phyloP scores from a whole-genome alignment of 192 early-diverging fungal species.

The Funneliformis mosseae region DNA sequence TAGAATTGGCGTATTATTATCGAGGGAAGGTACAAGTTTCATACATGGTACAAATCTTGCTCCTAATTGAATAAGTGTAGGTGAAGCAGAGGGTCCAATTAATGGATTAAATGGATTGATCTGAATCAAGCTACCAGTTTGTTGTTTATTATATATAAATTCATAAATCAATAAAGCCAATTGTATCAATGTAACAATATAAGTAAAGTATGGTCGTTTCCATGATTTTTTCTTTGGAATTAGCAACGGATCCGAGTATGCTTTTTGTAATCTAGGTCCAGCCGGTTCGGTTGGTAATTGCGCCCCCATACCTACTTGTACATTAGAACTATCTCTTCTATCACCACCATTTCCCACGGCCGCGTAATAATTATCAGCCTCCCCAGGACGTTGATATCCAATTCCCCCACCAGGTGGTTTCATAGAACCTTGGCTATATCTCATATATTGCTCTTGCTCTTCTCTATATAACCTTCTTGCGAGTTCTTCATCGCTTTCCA shows the following conservation, averaged over 20 bases:
- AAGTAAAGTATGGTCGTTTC: conserved; percentile 53
- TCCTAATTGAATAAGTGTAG: conserved; percentile 66
- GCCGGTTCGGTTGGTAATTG: neutral
- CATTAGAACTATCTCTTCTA: neutral
- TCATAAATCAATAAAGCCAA: conserved; percentile 52
- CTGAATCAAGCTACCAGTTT: conserved; percentile 65
- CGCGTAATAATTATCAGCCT: neutral
- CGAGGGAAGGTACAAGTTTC: conserved; percentile 44
- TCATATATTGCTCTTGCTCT: conserved; percentile 1
- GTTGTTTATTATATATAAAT: conserved; percentile 56
- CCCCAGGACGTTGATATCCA: neutral
- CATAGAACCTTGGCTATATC: neutral
- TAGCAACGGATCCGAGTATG: conserved; percentile 41
- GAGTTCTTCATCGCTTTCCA: conserved; percentile 21
- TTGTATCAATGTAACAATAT: conserved; percentile 45
- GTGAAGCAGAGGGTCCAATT: conserved; percentile 68
- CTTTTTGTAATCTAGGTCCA: conserved; percentile 35
- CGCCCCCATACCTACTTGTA: neutral
- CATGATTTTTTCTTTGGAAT: conserved; percentile 34
- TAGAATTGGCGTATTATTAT: conserved; percentile 32
- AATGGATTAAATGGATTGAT: conserved; percentile 75
- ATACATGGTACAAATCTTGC: conserved; percentile 85
- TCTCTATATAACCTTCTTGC: conserved; percentile 21
- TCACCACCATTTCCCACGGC: neutral
- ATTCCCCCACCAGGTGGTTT: too few species aligned